A percentile compares a stretch with the other conserved stretches of the same genome.
These are phyloP conservation scores for Rhododendron ferrugineum DNA, from an alignment of 148 eudicot species.

Conservation along the genomic window DNA sequence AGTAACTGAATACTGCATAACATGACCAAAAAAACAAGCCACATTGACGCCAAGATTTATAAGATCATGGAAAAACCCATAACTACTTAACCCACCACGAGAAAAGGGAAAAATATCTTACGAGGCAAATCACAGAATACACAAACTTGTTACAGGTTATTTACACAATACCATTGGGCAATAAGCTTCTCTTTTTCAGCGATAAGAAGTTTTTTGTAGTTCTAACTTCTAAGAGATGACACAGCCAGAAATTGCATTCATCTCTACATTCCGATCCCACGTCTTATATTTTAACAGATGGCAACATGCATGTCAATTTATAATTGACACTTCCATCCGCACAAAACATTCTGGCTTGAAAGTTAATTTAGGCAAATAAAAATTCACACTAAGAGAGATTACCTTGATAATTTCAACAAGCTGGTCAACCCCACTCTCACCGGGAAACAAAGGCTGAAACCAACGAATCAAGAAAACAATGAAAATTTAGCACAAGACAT, in stretches of 20 bases:
- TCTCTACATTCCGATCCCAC: background rate
- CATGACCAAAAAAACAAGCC: background rate
- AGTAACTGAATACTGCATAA: background rate
- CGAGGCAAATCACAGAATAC: background rate
- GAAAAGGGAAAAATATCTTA: background rate
- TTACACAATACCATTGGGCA: background rate
- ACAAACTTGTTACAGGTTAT: background rate
- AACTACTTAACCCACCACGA: background rate
- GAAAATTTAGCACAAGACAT: background rate
- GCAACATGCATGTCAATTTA: background rate
- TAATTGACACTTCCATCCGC: background rate
- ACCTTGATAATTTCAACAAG: slow-evolving; percentile 92
- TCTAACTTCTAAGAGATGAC: background rate
- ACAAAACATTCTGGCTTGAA: background rate
- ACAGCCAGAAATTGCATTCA: background rate
- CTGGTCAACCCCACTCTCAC: slow-evolving; percentile 93
- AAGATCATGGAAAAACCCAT: background rate
- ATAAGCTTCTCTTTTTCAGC: background rate
- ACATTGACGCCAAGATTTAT: background rate
- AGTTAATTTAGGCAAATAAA: background rate
- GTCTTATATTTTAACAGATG: background rate
- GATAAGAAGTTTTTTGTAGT: background rate
- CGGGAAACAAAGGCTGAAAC: slow-evolving; percentile 79
- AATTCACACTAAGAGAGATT: slow-evolving; percentile 15
- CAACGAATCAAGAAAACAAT: slow-evolving; percentile 6